Base-by-base conservation (phyloP, 495 filamentous ascomycete genomes). In the Acidiella bohemica region DNA sequence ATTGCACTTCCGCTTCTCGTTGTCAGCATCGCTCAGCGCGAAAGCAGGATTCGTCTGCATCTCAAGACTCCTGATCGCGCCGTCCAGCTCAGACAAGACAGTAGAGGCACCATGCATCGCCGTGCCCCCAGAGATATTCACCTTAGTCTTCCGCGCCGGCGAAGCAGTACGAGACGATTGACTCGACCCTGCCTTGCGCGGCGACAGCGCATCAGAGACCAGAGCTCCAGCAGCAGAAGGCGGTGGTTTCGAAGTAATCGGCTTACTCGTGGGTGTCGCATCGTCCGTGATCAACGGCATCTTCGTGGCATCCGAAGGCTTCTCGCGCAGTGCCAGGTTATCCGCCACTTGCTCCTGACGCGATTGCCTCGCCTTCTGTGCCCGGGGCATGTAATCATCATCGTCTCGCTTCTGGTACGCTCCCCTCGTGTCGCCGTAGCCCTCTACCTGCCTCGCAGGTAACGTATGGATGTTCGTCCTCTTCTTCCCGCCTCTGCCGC, bases 11-110 rank as follows among this genome's bases (percentile, higher is more conserved):
- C 70, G 59, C 32, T 69, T 65, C 20, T 67, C 41, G 36, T 65
- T 64, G 8, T 64, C 60, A 22, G 51, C 37, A 8, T 28, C 28
- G 37, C 12, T n/a, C 41, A 61, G 4, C 61, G 68, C 51, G 13
- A 81, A 64, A 0, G 74, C 70, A 0, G 86, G 84, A 56, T 94
- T 93, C 6, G 85, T 95, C 35, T 80, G 80, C 30, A 92, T 71
- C 50, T 97, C 90, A 32, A 97, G 73, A 12, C 76, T 65, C n/a
- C 84, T 78, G 48, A 97, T 93, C 2, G 88, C 90, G 5, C 84
- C 75, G 39, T 95, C 92, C 2, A 97, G 67, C 54, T 95, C 92
- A 18, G 71, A 65, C 22, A 95, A 70, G 5, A 80, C 76, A 14
- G 74, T 79, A 5, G 83, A 79, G 22, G 71, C 71, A 17, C 81